These are phyloP conservation scores for Lactifluus subvellereus DNA, from an alignment of 768 basidiomycete genomes.

Conservation along the genomic window DNA sequence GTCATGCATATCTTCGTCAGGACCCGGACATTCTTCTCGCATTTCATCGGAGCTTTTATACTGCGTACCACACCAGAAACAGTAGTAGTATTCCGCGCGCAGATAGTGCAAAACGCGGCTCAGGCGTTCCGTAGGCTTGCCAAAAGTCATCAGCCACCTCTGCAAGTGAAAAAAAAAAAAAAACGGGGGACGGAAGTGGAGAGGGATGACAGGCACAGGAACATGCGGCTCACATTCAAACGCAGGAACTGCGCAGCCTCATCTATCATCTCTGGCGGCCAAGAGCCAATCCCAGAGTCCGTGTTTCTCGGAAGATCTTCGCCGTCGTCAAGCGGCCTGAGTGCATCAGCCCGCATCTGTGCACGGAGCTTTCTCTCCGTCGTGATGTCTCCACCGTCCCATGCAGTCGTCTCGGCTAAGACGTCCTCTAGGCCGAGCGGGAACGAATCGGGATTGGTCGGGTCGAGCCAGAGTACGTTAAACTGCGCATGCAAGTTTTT, in stretches of 20 bases:
- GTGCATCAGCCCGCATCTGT: conserved; percentile 72
- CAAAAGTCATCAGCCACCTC: background rate
- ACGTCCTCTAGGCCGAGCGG: conserved; percentile 60
- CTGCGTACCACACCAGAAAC: conserved; percentile 84
- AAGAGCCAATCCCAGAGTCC: conserved; percentile 31
- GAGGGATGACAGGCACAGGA: background rate
- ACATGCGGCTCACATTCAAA: conserved; percentile 39
- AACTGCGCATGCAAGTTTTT: conserved; percentile 43
- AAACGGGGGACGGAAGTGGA: conserved; percentile 28
- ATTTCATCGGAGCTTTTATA: conserved; percentile 61
- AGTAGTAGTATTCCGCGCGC: conserved; percentile 65
- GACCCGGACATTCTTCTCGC: conserved; percentile 62
- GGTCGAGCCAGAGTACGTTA: conserved; percentile 76
- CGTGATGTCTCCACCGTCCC: conserved; percentile 29
- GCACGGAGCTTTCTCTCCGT: conserved; percentile 50
- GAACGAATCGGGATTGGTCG: conserved; percentile 56
- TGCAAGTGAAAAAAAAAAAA: background rate
- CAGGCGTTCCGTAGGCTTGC: conserved; percentile 66
- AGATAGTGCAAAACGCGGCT: conserved; percentile 65
- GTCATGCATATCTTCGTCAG: conserved; percentile 74
- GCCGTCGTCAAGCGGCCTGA: conserved; percentile 46
- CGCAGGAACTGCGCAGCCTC: conserved; percentile 64
- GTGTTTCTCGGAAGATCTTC: conserved; percentile 31
- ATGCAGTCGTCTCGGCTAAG: conserved; percentile 37
- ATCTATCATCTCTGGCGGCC: conserved; percentile 52